Base-by-base conservation (phyloP, 2,329 filamentous ascomycete genomes). In the Phyllosticta ampelicida region DNA sequence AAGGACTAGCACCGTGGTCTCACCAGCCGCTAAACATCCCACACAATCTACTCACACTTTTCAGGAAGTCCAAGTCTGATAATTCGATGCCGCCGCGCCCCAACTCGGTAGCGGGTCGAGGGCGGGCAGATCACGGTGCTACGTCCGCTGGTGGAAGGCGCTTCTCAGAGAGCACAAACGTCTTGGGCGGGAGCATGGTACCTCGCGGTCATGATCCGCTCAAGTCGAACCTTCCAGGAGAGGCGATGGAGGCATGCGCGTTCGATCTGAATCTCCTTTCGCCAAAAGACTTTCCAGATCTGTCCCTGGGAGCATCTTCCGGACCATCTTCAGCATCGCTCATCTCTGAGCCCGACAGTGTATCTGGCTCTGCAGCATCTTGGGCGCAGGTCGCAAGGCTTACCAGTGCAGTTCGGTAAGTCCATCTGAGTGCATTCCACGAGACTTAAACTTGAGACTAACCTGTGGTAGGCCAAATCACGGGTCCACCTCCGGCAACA, bases 351-450 rank as follows among this genome's bases (percentile, higher is more conserved):
- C 36, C 36, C 28, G 53, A 29, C n/a, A 30, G 48, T 18, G 48
- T 18, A 18, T 48, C 53, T 18, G 19, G 16, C 13, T 29, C 28
- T 9, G 11, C 48, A 18, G n/a, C 53, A 19, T 55, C 57, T 21
- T 59, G 57, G 57, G 53, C 57, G 19, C 57, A 59, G n/a, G 49
- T 59, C 53, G 57, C 49, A 29, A 30, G 57, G 9, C 53, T 51
- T 29, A 23, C 53, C 30, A 55, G 53, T 29, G 49, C 49, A 20
- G 19, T 29, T 19, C 20, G 44, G 57, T 55, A 51, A 48, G 57
- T 16, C n/a, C 5, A 5, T 21, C 20, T 29, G 5, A 5, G 10
- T 51, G 23, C 0, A 4, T n/a, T 10, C 18, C 6, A 9, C 5
- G 9, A 28, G 20, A 44, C 30, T 44, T 5, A 36, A 30, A 56